Evolutionary conservation across 2,329 filamentous ascomycete species (phyloP).

Genomic region (Aspergillus spinulosporus): DNA sequence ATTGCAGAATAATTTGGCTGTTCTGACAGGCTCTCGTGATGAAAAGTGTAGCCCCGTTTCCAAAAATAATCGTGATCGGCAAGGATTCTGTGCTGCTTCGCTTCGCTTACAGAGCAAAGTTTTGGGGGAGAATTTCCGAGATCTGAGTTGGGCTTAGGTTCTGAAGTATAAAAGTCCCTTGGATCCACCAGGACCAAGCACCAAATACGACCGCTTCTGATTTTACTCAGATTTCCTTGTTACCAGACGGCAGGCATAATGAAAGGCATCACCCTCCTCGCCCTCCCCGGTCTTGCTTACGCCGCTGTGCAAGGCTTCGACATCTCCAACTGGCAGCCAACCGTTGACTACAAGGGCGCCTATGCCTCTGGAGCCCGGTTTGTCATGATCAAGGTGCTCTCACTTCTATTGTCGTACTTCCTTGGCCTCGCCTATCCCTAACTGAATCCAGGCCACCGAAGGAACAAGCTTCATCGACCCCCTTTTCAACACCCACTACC

Average conservation of each 20-base stretch:
- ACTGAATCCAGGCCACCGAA: constrained; percentile 49
- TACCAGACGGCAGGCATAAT: constrained; percentile 11
- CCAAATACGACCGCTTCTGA: no score
- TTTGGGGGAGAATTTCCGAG: no score
- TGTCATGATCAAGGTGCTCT: constrained; percentile 36
- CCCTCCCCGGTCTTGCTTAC: constrained; percentile 20
- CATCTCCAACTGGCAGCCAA: constrained; percentile 33
- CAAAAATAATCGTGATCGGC: constrained; percentile 11
- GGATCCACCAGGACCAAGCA: neutral
- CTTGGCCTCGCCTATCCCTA: no score
- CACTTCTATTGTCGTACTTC: no score
- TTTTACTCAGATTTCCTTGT: no score
- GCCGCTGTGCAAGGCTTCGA: constrained; percentile 37
- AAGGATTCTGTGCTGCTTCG: neutral
- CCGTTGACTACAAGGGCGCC: constrained; percentile 30
- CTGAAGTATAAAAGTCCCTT: neutral
- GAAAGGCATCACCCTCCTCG: constrained; percentile 24
- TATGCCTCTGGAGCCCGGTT: constrained; percentile 34
- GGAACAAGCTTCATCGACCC: constrained; percentile 49
- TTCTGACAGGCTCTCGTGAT: neutral
- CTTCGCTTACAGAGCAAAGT: no score
- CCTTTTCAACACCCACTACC: constrained; percentile 52
- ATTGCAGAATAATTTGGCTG: neutral
- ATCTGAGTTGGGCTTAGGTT: no score
- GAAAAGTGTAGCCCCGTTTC: neutral